Conservation (phyloP, 1,284 basidiomycete genomes). For the Ustilago esculenta region DNA sequence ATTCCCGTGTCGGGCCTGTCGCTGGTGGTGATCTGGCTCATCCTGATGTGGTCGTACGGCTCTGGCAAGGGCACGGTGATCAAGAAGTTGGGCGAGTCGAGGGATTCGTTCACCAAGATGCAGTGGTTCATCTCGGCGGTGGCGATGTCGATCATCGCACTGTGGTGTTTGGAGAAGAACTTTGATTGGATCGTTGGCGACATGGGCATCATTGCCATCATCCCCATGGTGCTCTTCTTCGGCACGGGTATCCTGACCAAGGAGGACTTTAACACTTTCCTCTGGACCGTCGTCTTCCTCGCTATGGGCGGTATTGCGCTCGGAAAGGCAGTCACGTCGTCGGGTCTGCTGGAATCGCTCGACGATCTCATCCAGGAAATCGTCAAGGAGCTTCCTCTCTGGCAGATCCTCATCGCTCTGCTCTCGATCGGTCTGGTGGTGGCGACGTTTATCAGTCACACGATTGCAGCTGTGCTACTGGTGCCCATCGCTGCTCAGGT, state of each 20-base stretch:
- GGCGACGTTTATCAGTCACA: conserved; percentile 68
- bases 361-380: conserved; percentile 73
- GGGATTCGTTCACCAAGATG: conserved; percentile 75
- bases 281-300: conserved; percentile 66
- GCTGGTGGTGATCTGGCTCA: conserved; percentile 87
- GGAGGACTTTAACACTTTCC: conserved; percentile 70
- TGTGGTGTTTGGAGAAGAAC: conserved; percentile 90
- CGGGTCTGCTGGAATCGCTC: conserved; percentile 76
- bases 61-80: conserved; percentile 73
- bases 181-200: conserved; percentile 86
- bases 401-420: conserved; percentile 84
- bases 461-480: conserved; percentile 90
- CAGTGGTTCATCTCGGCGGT: conserved; percentile 92
- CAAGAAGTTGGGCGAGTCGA: conserved; percentile 55
- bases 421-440: conserved; percentile 85
- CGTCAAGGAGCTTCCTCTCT: conserved; percentile 79
- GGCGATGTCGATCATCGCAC: conserved; percentile 82
- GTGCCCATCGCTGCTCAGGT: conserved; percentile 95
- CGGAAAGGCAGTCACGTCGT: conserved; percentile 90
- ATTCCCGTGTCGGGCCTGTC: conserved; percentile 88
- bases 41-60: conserved; percentile 86
- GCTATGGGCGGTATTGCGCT: conserved; percentile 97
- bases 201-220: conserved; percentile 92
- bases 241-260: conserved; percentile 92
- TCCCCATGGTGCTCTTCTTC: conserved; percentile 94